A percentile compares a stretch with the other conserved stretches of the same genome.
Evolutionary conservation across 2,329 filamentous ascomycete genomes (phyloP).

Genomic region (Knoxdaviesia capensis): DNA sequence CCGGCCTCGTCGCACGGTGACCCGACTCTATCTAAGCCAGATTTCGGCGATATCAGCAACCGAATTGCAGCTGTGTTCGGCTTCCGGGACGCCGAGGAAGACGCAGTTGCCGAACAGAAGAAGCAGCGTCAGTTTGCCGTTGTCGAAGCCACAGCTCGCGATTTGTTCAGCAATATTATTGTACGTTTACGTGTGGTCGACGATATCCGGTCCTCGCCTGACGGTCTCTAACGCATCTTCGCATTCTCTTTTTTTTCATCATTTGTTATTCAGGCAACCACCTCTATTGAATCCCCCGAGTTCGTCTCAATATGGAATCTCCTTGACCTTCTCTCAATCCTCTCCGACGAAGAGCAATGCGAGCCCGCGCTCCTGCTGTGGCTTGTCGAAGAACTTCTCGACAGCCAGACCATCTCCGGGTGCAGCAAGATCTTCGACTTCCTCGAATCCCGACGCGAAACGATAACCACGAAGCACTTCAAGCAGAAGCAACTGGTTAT

Average conservation of each 20-base stretch:
- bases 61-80: constrained; percentile 23
- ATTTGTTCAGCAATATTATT: constrained; percentile 60
- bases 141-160: constrained; percentile 67
- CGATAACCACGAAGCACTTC: constrained; percentile 63
- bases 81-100: constrained; percentile 10
- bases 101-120: constrained; percentile 11
- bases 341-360: constrained; percentile 60
- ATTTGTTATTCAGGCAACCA: constrained; percentile 36
- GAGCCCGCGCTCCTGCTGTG: constrained; percentile 72
- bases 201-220: neutral
- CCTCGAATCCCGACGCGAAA: constrained; percentile 78
- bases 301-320: constrained; percentile 86
- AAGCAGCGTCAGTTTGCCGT: constrained; percentile 40
- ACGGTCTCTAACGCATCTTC: constrained; percentile 6
- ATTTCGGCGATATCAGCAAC: constrained; percentile 31
- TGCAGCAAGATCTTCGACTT: constrained; percentile 89
- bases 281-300: constrained; percentile 52
- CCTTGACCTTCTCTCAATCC: constrained; percentile 73
- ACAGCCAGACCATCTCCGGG: constrained; percentile 84
- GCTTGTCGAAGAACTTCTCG: constrained; percentile 84
- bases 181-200: constrained; percentile 26
- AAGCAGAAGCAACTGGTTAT: constrained; percentile 75
- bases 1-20: constrained; percentile 38
- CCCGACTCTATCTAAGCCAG: constrained; percentile 50
- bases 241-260: constrained; percentile 11